Evolutionary conservation across 2,329 filamentous ascomycete genomes (phyloP).

Genomic region (Aspergillus hiratsukae): DNA sequence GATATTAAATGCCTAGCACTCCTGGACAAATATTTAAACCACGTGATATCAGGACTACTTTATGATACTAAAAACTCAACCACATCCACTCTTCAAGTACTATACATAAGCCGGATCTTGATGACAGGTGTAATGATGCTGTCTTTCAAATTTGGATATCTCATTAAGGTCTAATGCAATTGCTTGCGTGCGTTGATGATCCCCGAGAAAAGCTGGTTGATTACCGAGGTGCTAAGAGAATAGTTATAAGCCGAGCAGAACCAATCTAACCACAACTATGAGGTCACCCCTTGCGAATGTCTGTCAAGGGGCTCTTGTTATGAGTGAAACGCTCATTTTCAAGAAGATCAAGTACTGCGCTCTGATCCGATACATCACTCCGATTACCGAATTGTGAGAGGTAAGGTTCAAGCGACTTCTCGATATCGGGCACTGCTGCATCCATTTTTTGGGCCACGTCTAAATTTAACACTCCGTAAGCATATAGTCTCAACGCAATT

Average conservation of each 20-base stretch:
- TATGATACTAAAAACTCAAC: no score
- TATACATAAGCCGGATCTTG: no score
- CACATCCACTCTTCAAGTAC: no score
- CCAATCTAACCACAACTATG: no score
- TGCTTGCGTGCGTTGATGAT: no score
- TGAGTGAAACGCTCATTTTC: constrained; percentile 35
- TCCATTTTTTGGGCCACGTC: constrained; percentile 42
- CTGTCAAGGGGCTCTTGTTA: constrained; percentile 31
- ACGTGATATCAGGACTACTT: neutral
- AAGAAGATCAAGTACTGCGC: constrained; percentile 32
- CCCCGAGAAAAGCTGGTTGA: no score
- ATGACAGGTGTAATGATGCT: no score
- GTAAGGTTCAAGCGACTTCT: constrained; percentile 38
- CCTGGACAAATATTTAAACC: neutral
- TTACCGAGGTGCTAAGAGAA: no score
- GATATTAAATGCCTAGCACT: no score
- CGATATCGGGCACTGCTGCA: constrained; percentile 30
- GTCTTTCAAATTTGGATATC: no score
- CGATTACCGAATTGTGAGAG: constrained; percentile 40
- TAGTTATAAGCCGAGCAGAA: neutral
- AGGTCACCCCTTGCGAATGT: constrained; percentile 25
- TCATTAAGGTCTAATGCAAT: no score
- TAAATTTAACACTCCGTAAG: constrained; percentile 18
- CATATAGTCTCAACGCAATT: neutral
- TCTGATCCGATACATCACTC: constrained; percentile 23